Evolutionary conservation across 2,329 filamentous ascomycete genomes (phyloP), one percentile per base, ranked within the genome.

Genomic region (Passalora sequoiae): DNA sequence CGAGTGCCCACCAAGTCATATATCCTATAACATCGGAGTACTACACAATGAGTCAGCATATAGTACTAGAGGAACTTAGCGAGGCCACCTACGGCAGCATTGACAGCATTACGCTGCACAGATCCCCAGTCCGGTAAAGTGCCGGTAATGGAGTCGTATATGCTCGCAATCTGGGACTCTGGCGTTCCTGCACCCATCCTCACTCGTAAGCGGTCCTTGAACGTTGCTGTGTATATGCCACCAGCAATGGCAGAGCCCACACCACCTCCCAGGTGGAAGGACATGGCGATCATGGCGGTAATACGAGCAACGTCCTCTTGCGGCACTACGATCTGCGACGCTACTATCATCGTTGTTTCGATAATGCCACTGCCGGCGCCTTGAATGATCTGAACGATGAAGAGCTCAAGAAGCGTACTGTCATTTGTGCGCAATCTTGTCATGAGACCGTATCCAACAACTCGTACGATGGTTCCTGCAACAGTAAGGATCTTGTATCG

Each of bases 371-470:
- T 68, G 3, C 73, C 73, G 3, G 70, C 50, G 2, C 72, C 72
- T 50, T 76, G 73, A 7, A 75, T 61, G 20, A 69, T 55, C 51
- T 76, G 73, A 1, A 73, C 68, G 19, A 69, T 49, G 49, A 74
- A 71, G 1, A 75, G 61, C 55, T 76, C 73, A 6, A 62, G 68
- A 0, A 60, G 49, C 3, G 66, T 66, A 54, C 70, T 74, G 27
- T 63, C 51, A 35, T 65, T 61, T 0, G 63, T 70, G 3, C 71
- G 66, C 6, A 75, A 64, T 2, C 72, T 65, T 21, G 75, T 62
- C 73, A 76, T 76, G 21, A 74, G 53, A 3, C 70, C 72, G 45
- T 75, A 75, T 4, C 73, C 72, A 22, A 75, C 50, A 7, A 73
- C 53, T 8, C 71, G 69, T 22, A 76, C 51, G 2, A 62, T 42